Evolutionary conservation across 176 grass and related monocot genomes (phyloP).

Genomic region (Carex cristatella): DNA sequence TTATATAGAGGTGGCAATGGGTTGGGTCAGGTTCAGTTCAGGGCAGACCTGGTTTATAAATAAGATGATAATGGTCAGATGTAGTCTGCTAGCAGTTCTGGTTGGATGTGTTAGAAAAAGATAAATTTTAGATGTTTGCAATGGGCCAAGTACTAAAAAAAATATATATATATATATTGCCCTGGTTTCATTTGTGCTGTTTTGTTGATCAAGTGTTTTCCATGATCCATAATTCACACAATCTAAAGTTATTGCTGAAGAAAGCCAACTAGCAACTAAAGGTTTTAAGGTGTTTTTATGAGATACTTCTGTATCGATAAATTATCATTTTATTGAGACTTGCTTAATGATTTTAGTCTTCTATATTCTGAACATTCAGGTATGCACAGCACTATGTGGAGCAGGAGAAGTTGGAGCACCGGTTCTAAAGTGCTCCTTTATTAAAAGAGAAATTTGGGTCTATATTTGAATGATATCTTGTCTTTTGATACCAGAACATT

Average conservation of each 20-base stretch:
- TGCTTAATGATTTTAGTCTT: background rate
- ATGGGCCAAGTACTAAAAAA: background rate
- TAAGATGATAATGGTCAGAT: background rate
- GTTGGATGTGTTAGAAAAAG: background rate
- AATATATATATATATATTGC: background rate
- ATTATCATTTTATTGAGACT: background rate
- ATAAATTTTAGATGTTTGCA: background rate
- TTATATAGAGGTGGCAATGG: background rate
- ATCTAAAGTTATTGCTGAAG: background rate
- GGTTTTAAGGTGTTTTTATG: background rate
- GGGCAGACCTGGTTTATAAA: background rate
- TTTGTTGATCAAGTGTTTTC: background rate
- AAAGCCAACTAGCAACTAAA: background rate
- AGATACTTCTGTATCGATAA: background rate
- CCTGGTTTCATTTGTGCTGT: background rate
- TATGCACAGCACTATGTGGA: constrained; percentile 87
- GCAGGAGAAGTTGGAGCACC: constrained; percentile 84
- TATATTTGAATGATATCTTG: background rate
- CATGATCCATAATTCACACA: background rate
- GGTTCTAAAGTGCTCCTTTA: constrained; percentile 40
- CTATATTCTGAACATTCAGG: constrained; percentile 32
- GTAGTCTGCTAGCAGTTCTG: background rate
- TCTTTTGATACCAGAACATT: background rate
- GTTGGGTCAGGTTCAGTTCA: background rate
- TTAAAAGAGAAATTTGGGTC: background rate